Evolutionary conservation across 768 basidiomycete species (phyloP).

Genomic region (Suillus bovinus): DNA sequence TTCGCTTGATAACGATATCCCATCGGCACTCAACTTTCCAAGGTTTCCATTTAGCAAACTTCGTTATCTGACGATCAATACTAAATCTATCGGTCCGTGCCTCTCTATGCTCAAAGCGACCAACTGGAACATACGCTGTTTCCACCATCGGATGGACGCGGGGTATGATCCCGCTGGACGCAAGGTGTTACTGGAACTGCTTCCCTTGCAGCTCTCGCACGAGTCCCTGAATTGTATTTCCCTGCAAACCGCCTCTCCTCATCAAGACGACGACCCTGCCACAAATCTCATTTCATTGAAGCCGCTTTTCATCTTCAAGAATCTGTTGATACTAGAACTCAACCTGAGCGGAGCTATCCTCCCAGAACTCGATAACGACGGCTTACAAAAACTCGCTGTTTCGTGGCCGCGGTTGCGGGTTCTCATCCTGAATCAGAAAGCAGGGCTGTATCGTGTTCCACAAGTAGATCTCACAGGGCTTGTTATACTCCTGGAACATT

Average conservation of each 20-base stretch:
- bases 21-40: background rate
- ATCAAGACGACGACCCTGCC: constrained; percentile 22
- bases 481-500: constrained; percentile 1
- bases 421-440: constrained; percentile 19
- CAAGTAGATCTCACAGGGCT: constrained; percentile 4
- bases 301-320: constrained; percentile 26
- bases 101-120: constrained; percentile 1
- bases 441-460: background rate
- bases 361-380: constrained; percentile 21
- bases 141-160: constrained; percentile 8
- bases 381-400: constrained; percentile 24
- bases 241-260: background rate
- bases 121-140: constrained; percentile 9
- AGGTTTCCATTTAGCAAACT: constrained; percentile 1
- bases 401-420: constrained; percentile 31
- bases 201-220: constrained; percentile 1
- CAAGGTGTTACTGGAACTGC: background rate
- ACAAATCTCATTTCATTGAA: constrained; percentile 25
- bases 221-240: constrained; percentile 7
- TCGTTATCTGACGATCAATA: constrained; percentile 5
- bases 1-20: background rate
- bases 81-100: constrained; percentile 2
- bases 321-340: constrained; percentile 24
- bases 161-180: constrained; percentile 9
- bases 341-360: constrained; percentile 10